Evolutionary conservation across 441 rosid genomes (phyloP).

Genomic region (Populus hybrid): DNA sequence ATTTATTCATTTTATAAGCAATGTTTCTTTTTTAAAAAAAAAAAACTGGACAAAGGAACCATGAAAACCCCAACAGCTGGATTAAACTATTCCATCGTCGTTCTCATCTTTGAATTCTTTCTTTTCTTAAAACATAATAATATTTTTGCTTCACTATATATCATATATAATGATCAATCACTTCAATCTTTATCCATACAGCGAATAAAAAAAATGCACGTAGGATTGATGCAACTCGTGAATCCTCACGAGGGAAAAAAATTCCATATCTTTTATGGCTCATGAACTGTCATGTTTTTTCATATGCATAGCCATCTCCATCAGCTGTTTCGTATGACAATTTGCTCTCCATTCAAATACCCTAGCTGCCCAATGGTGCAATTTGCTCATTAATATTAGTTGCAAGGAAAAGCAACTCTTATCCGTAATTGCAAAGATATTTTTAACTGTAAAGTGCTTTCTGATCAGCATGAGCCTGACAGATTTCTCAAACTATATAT

Average conservation of each 20-base stretch:
- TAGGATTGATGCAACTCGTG: slow-evolving; percentile 22
- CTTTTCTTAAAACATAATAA: not conserved
- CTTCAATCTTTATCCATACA: not conserved
- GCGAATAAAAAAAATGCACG: not conserved
- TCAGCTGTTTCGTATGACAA: not conserved
- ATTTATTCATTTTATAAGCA: no score
- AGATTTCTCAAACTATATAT: not conserved
- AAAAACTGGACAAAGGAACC: no score
- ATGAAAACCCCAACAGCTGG: not conserved
- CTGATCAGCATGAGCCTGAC: not conserved
- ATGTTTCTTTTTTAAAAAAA: no score
- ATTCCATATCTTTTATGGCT: slow-evolving; percentile 6
- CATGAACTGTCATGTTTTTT: not conserved
- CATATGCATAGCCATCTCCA: not conserved
- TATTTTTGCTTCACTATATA: not conserved
- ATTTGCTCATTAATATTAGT: slow-evolving; percentile 21
- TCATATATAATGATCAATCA: not conserved
- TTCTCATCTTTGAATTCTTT: not conserved
- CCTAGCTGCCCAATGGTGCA: slow-evolving; percentile 18
- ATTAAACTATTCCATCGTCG: not conserved
- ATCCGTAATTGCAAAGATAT: slow-evolving; percentile 1
- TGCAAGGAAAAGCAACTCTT: slow-evolving; percentile 10
- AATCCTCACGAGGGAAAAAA: slow-evolving; percentile 25
- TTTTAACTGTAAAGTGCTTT: slow-evolving; percentile 24
- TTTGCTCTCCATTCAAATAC: not conserved